A percentile compares a stretch with the other conserved stretches of the same genome.
phyloP scores from a whole-genome alignment of 768 basidiomycete species.

The Xerocomus brunneocitrinus region DNA sequence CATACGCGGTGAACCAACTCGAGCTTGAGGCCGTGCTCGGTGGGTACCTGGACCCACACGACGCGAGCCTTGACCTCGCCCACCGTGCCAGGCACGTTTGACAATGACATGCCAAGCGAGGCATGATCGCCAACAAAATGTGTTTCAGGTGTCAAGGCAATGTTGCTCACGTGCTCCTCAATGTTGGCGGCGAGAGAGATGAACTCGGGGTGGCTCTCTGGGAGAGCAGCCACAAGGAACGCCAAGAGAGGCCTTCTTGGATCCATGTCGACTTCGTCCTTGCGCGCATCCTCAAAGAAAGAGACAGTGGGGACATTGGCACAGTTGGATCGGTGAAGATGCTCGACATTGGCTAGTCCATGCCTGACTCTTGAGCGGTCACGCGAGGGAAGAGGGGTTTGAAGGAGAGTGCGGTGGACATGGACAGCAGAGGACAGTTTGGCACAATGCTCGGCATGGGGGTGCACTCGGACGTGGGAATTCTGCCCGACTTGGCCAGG shows the following conservation, averaged over 20 bases:
- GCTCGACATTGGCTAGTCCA: conserved; percentile 32
- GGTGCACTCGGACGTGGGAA: conserved; percentile 34
- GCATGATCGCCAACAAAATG: conserved; percentile 46
- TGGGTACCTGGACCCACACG: conserved; percentile 80
- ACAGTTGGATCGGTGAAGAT: conserved; percentile 57
- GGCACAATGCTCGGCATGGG: conserved; percentile 54
- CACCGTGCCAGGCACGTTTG: conserved; percentile 65
- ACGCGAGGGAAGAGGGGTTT: neutral
- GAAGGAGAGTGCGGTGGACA: conserved; percentile 30
- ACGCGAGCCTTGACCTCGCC: conserved; percentile 77
- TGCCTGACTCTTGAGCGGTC: conserved; percentile 14
- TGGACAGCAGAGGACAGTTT: conserved; percentile 34
- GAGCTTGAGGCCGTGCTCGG: conserved; percentile 55
- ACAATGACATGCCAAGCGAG: conserved; percentile 30
- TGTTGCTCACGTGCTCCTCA: conserved; percentile 45
- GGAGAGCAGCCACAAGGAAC: conserved; percentile 74
- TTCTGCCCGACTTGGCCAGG: conserved; percentile 42
- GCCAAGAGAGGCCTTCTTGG: conserved; percentile 59
- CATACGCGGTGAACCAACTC: conserved; percentile 58
- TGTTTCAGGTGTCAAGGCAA: conserved; percentile 39
- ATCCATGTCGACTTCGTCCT: conserved; percentile 28
- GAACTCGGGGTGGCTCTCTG: conserved; percentile 40
- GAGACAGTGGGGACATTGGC: conserved; percentile 32
- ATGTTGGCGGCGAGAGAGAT: conserved; percentile 46
- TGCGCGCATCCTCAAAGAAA: conserved; percentile 19